Conservation (phyloP, 176 grass and related monocot species). For the Raddia guianensis region DNA sequence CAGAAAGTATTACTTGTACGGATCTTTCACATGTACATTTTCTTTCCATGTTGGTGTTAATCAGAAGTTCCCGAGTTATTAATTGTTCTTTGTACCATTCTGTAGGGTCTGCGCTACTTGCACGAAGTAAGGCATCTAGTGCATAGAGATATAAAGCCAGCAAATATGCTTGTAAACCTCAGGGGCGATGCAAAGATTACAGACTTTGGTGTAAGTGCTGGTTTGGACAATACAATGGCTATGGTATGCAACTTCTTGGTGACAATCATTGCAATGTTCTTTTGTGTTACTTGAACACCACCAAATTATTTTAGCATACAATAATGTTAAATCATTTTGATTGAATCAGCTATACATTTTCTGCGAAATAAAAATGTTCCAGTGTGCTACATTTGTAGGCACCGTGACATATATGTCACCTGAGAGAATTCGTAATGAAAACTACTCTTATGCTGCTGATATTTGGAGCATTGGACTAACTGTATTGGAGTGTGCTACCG, state of each 20-base stretch:
- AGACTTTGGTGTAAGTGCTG: conserved; percentile 90
- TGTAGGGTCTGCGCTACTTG: conserved; percentile 81
- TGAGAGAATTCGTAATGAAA: conserved; percentile 95
- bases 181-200: conserved; percentile 89
- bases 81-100: conserved; percentile 38
- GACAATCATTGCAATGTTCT: conserved; percentile 22
- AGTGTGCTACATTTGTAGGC: conserved; percentile 99
- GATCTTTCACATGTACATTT: conserved; percentile 25
- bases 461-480: conserved; percentile 97
- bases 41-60: conserved; percentile 30
- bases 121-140: conserved; percentile 89
- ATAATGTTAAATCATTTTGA: conserved; percentile 16
- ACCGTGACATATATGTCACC: conserved; percentile 99
- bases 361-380: conserved; percentile 62
- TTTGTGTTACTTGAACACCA: conserved; percentile 23
- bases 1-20: conserved; percentile 83
- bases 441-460: conserved; percentile 90
- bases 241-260: conserved; percentile 72
- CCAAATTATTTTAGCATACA: conserved; percentile 31
- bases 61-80: conserved; percentile 31
- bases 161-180: conserved; percentile 93
- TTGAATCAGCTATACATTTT: conserved; percentile 44
- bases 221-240: conserved; percentile 93
- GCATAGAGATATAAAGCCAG: conserved; percentile 99
- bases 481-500: conserved; percentile 90